These are phyloP conservation scores for Solanum sitiens DNA, from an alignment of 257 asterid genomes.

Conservation along the genomic window DNA sequence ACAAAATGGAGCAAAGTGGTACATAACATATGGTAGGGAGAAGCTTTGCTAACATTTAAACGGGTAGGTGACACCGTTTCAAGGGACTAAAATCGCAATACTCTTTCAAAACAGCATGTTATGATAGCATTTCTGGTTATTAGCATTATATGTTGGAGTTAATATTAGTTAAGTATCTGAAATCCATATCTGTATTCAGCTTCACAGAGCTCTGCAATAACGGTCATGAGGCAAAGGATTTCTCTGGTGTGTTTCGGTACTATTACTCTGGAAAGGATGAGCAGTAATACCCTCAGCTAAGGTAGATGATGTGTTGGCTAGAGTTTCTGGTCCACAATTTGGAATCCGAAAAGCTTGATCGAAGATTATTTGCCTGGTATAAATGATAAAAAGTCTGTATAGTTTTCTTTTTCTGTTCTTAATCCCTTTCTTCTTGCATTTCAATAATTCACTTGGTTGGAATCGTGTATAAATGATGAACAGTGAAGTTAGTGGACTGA, in stretches of 20 bases:
- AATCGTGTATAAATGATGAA: background rate
- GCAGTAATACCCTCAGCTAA: conserved; percentile 5
- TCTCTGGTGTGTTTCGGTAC: conserved; percentile 81
- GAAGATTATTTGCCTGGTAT: background rate
- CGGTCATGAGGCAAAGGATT: conserved; percentile 58
- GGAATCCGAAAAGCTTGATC: background rate
- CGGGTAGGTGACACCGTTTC: background rate
- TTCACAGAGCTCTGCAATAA: conserved; percentile 52
- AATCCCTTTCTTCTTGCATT: background rate
- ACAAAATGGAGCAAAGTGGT: background rate
- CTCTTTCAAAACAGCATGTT: background rate
- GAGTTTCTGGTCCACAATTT: background rate
- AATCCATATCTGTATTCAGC: conserved; percentile 24
- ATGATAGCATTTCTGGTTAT: background rate
- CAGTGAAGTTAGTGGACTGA: background rate
- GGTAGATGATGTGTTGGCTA: background rate
- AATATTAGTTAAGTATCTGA: background rate
- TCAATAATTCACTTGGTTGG: background rate
- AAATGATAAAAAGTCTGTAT: background rate
- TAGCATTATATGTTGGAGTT: background rate
- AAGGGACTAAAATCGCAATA: background rate
- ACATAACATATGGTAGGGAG: background rate
- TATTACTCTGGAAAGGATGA: conserved; percentile 72
- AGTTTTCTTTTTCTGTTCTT: background rate
- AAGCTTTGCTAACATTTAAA: background rate